Evolutionary conservation across 768 basidiomycete species (phyloP).

Genomic region (Russula olivacea): DNA sequence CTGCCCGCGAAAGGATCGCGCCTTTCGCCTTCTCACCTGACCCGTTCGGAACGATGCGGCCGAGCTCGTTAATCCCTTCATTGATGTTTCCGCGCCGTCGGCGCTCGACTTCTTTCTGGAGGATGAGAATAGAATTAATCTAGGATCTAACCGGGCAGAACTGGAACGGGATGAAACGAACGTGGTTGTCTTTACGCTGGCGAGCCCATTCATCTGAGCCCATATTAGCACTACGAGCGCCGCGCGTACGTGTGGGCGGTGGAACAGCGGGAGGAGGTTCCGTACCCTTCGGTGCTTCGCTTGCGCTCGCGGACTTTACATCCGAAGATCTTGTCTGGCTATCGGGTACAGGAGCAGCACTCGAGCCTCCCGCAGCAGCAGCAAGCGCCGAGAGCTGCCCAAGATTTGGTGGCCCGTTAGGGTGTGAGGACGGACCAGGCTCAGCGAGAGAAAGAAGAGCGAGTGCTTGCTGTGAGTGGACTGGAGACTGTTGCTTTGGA

Average conservation of each 20-base stretch:
- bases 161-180: conserved; percentile 33
- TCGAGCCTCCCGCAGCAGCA: conserved; percentile 19
- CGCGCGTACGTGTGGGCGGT: conserved; percentile 34
- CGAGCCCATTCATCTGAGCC: conserved; percentile 75
- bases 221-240: conserved; percentile 54
- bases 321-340: conserved; percentile 6
- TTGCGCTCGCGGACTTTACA: conserved; percentile 22
- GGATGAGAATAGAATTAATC: background rate
- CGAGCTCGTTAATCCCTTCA: conserved; percentile 90
- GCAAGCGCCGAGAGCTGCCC: conserved; percentile 48
- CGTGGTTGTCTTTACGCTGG: conserved; percentile 79
- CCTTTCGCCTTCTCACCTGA: conserved; percentile 88
- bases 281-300: background rate
- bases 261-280: conserved; percentile 22
- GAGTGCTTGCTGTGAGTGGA: conserved; percentile 19
- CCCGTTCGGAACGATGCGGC: conserved; percentile 80
- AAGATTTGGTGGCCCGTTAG: conserved; percentile 58
- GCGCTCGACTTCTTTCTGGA: conserved; percentile 96
- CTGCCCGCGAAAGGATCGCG: conserved; percentile 80
- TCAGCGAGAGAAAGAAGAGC: conserved; percentile 43
- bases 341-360: conserved; percentile 4
- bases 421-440: conserved; percentile 68
- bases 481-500: conserved; percentile 7
- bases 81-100: conserved; percentile 93
- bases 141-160: background rate